Base-by-base conservation (phyloP, 805 yeast genomes). In the Sugiyamaella smithiae region DNA sequence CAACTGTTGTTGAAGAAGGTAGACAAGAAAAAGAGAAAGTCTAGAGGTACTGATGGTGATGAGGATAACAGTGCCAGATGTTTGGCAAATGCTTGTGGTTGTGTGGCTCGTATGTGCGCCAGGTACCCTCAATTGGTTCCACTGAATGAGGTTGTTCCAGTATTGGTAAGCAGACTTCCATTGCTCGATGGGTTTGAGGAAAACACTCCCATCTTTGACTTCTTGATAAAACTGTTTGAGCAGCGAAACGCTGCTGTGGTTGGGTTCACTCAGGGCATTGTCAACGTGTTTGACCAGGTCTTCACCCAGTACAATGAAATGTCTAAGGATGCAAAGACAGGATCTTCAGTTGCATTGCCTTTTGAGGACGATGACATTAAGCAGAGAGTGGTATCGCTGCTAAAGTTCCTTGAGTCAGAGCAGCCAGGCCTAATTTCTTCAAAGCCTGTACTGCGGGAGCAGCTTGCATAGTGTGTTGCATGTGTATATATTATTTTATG, bases 41-140 rank as follows among this genome's bases (percentile, higher is more conserved):
- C 72, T 17, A 58, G 65, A 42, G 66, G 64, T 40, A 77, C 70
- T 48, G 49, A 43, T 26, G 80, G 73, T 49, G 85, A 80, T 53
- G 91, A 85, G 66, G 96, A 88, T 56, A 84, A 81, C 52, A 78
- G 87, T 59, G 83, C 84, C 70, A 78, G 96, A 72, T 81, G 95
- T 4, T 81, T 80, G 58, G 97, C 98, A 52, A 93, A 93, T 67
- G 96, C 96, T 3, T 85, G 93, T 67, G 99, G 99, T 38, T 93
- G 98, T 77, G 96, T 90, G 50, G 90, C 96, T 14, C 82, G 99
- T 70, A 76, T 93, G 86, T 78, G 86, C 11, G 72, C 87, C 66
- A 83, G 84, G 64, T 78, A 85, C 66, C 81, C 80, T 60, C 55
- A 58, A 14, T 77, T 84, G 31, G 81, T 90, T 57, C 97, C 97